Evolutionary conservation across 768 basidiomycete genomes (phyloP), one percentile per base, ranked within the genome.

Genomic region (Hypholoma sublateritium): DNA sequence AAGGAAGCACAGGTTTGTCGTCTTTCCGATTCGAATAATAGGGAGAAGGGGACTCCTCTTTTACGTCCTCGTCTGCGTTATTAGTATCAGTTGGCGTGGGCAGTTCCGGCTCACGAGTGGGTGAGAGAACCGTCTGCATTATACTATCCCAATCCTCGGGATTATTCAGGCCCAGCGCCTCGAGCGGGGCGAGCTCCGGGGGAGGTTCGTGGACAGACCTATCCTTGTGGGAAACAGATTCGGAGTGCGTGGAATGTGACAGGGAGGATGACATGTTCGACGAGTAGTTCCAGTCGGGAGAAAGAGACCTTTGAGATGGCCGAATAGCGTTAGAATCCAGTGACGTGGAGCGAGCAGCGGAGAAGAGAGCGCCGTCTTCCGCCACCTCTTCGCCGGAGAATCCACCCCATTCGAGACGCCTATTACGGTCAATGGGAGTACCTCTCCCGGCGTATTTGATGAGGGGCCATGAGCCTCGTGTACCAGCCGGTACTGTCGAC

Each of bases 311-410:
- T 39, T 62, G 58, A 0, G 68, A 65, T 11, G 65, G 65, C 22
- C 62, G 57, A 12, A 62, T 58, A 24, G 57, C 59, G 17, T 53
- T 53, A 13, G 77, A 79, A 56, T 80, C 78, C 22, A 78, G 63
- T 4, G 78, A 78, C 0, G 75, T 70, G 0, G 77, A 76, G 25
- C 75, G 74, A 65, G 35, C 66, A 61, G 70, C 61, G 0, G 77
- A 72, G 55, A 77, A 77, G 6, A 82, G 67, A 1, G 78, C 58
- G 1, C 80, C 80, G 50, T 82, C 77, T 62, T 82, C 80, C 24
- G 67, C 72, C 37, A 49, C 46, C 5, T 70, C 73, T 21, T 77
- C 77, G 0, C 57, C 61, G 21, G 68, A 69, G 5, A 72, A 55
- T 1, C 72, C 77, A 24, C 74, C 75, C 81, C 80, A 82, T 62